A percentile compares a stretch with the other conserved stretches of the same genome.
Conservation (phyloP, 2,329 filamentous ascomycete genomes). For the Calonectria pauciramosa region DNA sequence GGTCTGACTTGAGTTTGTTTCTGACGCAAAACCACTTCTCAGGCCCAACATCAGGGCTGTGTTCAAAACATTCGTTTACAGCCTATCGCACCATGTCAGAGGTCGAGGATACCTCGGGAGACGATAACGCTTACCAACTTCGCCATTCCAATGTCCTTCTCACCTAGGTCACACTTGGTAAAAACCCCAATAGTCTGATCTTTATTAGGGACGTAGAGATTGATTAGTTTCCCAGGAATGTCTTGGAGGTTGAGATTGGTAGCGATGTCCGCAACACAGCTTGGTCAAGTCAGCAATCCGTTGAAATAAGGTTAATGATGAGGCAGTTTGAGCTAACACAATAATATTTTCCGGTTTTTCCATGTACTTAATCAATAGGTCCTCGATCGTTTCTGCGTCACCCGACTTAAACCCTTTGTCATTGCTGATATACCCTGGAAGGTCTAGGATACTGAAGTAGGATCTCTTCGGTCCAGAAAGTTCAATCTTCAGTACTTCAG, state of each 20-base stretch:
- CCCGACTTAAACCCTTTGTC: conserved; percentile 42
- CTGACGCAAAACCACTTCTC: conserved; percentile 55
- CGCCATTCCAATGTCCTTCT: conserved; percentile 26
- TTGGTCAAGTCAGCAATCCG: conserved; percentile 25
- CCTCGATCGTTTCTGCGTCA: conserved; percentile 47
- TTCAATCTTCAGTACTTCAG: conserved; percentile 54
- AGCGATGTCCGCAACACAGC: conserved; percentile 51
- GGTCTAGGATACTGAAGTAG: conserved; percentile 54
- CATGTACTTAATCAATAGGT: conserved; percentile 54
- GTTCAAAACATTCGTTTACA: conserved; percentile 3
- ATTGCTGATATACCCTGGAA: conserved; percentile 51
- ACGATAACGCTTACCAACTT: not conserved
- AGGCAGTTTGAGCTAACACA: conserved; percentile 46
- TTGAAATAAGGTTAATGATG: not conserved
- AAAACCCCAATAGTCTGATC: conserved; percentile 53
- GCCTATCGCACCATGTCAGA: conserved; percentile 29
- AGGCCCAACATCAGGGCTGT: not conserved
- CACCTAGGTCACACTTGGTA: conserved; percentile 53
- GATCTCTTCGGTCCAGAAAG: conserved; percentile 52
- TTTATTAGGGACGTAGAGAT: conserved; percentile 41
- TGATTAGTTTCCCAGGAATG: conserved; percentile 45
- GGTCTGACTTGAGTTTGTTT: conserved; percentile 46
- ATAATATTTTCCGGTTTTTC: conserved; percentile 52
- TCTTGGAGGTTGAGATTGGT: conserved; percentile 49
- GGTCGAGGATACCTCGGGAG: too few species aligned